Conservation (phyloP, 331 rosid genomes). For the Telfairia occidentalis region DNA sequence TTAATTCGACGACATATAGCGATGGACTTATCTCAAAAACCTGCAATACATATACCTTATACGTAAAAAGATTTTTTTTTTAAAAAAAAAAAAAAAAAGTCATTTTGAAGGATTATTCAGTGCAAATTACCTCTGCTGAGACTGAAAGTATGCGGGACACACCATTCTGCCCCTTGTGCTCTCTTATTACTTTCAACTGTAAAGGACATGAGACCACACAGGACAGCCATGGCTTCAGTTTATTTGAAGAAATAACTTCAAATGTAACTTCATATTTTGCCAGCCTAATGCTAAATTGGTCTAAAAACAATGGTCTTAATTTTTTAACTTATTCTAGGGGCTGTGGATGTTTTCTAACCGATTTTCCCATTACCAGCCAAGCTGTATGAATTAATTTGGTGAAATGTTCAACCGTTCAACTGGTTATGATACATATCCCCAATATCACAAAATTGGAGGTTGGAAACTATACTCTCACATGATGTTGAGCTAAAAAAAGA, state of each 20-base stretch:
- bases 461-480: no score
- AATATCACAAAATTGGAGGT: no score
- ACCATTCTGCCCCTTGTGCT: constrained; percentile 35
- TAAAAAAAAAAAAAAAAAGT: not conserved
- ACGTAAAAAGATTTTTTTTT: not conserved
- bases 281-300: no score
- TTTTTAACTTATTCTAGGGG: not conserved
- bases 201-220: not conserved
- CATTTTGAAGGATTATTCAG: not conserved
- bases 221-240: not conserved
- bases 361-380: no score
- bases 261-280: not conserved
- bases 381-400: no score
- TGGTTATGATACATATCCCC: no score
- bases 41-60: constrained; percentile 27
- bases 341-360: not conserved
- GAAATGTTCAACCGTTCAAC: no score
- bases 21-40: constrained; percentile 73
- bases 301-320: no score
- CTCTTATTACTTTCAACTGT: constrained; percentile 67
- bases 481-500: no score
- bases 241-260: not conserved
- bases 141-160: constrained; percentile 43
- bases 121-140: constrained; percentile 49
- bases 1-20: constrained; percentile 56